Conservation (phyloP, 768 basidiomycete species). For the Tricholoma saponaceum region DNA sequence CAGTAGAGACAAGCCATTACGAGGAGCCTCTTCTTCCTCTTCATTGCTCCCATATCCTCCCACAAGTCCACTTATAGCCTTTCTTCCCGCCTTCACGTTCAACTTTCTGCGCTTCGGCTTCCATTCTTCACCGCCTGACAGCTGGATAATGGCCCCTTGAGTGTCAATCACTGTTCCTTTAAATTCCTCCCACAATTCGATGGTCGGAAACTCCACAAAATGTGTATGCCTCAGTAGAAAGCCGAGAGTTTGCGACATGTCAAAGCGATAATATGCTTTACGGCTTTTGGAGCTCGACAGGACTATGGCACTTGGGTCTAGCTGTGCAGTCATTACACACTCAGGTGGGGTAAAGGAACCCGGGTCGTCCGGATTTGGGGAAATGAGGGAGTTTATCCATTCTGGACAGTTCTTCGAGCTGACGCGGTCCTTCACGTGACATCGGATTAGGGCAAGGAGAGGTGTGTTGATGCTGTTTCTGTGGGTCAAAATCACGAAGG, state of each 20-base stretch:
- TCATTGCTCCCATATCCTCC: conserved; percentile 58
- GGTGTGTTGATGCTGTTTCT: conserved; percentile 49
- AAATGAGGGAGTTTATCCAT: conserved; percentile 55
- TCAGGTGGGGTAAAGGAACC: conserved; percentile 53
- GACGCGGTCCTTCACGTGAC: conserved; percentile 37
- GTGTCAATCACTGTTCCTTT: conserved; percentile 55
- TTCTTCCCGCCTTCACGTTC: conserved; percentile 45
- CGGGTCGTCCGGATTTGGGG: conserved; percentile 50
- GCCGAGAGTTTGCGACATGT: conserved; percentile 43
- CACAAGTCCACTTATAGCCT: conserved; percentile 53
- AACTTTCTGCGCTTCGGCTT: conserved; percentile 55
- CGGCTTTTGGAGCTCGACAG: conserved; percentile 18
- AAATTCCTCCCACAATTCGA: conserved; percentile 77
- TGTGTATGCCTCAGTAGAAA: conserved; percentile 51
- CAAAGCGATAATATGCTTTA: conserved; percentile 53
- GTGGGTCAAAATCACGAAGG: conserved; percentile 60
- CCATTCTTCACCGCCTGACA: conserved; percentile 27
- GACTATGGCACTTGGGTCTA: conserved; percentile 30
- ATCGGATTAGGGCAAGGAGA: conserved; percentile 47
- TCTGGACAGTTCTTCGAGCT: conserved; percentile 42
- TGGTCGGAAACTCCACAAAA: conserved; percentile 82
- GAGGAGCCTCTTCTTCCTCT: conserved; percentile 22
- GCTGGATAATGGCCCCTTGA: conserved; percentile 37
- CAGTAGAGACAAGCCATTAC: conserved; percentile 32
- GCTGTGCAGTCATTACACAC: conserved; percentile 53